Percentiles rank a stretch among this genome's conserved stretches.
phyloP scores from a whole-genome alignment of 805 yeast genomes.

The Ogataea methylovora region DNA sequence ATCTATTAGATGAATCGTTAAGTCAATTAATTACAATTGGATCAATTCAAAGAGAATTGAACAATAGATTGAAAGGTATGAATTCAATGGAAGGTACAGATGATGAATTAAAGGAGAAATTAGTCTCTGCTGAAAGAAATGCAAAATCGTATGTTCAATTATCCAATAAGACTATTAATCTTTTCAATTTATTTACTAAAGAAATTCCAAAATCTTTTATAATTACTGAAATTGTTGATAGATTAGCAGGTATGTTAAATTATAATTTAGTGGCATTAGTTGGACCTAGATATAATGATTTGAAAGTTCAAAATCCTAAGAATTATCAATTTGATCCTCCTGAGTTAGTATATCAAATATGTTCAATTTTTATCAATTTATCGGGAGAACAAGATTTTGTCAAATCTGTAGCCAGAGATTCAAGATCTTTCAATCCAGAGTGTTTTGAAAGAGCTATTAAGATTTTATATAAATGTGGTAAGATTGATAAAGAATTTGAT shows the following conservation, averaged over 20 bases:
- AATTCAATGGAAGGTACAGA: constrained; percentile 41
- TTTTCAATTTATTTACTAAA: constrained; percentile 74
- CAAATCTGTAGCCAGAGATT: constrained; percentile 79
- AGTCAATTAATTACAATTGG: constrained; percentile 75
- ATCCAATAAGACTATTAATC: constrained; percentile 71
- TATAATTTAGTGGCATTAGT: constrained; percentile 88
- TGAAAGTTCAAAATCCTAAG: constrained; percentile 80
- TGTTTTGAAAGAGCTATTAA: constrained; percentile 65
- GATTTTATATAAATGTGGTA: constrained; percentile 51
- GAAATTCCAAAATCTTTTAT: constrained; percentile 84
- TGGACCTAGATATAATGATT: constrained; percentile 87
- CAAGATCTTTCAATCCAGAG: constrained; percentile 71
- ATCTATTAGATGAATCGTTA: constrained; percentile 82
- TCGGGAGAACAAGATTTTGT: constrained; percentile 58
- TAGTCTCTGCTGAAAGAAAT: constrained; percentile 60
- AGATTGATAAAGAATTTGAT: constrained; percentile 46
- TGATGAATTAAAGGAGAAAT: constrained; percentile 51
- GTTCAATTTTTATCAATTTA: constrained; percentile 71
- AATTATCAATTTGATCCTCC: constrained; percentile 80
- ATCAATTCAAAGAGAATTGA: constrained; percentile 58
- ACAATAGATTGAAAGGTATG: constrained; percentile 33
- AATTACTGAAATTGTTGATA: constrained; percentile 83
- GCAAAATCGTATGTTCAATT: constrained; percentile 80
- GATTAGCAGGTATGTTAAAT: constrained; percentile 93
- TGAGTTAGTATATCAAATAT: constrained; percentile 56